Conservation (phyloP, 441 rosid genomes). For the Hypseocharis bilobata region DNA sequence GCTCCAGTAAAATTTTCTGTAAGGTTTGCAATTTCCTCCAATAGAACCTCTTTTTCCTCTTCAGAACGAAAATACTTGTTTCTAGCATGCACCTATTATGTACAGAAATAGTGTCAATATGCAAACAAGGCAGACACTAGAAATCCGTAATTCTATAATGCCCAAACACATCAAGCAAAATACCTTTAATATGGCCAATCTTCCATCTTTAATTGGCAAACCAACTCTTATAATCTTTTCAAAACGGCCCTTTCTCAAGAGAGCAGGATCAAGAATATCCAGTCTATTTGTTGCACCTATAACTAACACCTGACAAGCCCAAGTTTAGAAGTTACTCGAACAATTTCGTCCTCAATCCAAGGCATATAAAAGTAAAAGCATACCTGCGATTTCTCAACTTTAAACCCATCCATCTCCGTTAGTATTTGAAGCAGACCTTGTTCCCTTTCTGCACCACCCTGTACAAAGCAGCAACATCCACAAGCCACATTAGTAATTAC, state of each 20-base stretch:
- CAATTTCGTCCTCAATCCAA: conserved; percentile 14
- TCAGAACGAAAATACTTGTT: conserved; percentile 81
- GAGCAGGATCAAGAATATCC: conserved; percentile 94
- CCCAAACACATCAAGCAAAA: conserved; percentile 8
- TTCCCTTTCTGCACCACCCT: conserved; percentile 99
- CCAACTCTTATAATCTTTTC: conserved; percentile 95
- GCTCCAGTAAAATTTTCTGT: conserved; percentile 93
- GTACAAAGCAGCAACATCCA: conserved; percentile 19
- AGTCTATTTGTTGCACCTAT: conserved; percentile 94
- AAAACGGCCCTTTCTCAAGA: conserved; percentile 92
- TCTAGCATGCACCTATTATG: conserved; percentile 78
- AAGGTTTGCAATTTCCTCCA: conserved; percentile 72
- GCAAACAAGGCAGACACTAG: conserved; percentile 12
- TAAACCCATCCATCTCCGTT: conserved; percentile 96
- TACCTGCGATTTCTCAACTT: conserved; percentile 82
- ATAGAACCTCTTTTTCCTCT: conserved; percentile 57
- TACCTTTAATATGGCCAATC: conserved; percentile 89
- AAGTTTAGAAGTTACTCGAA: conserved; percentile 24
- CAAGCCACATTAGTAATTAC: conserved; percentile 10
- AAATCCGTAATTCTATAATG: conserved; percentile 13
- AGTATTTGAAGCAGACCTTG: conserved; percentile 96
- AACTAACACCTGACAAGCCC: conserved; percentile 61
- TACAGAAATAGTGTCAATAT: conserved; percentile 20
- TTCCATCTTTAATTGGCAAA: conserved; percentile 83
- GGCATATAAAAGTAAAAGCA: conserved; percentile 21